Base-by-base conservation (phyloP, 306 rosid genomes). In the Pterocarpus macrocarpus region DNA sequence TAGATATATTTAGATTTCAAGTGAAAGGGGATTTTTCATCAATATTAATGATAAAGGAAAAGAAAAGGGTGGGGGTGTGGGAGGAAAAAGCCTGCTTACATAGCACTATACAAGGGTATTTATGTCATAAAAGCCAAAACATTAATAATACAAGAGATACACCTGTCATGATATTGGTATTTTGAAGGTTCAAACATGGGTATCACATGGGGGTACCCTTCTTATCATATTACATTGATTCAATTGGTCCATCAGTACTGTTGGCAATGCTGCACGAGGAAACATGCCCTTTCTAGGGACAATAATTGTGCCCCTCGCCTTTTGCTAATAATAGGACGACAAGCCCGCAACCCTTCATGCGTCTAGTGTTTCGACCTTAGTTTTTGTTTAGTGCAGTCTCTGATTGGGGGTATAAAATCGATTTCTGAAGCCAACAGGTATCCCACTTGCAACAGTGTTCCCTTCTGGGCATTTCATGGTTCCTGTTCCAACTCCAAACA, bases 181-280 rank as follows among this genome's bases (percentile, higher is more conserved):
- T 62, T 75, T 57, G n/a, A 30, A 59, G 57, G 64, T 58, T 72
- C 34, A 82, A 69, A 62, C 73, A 74, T 82, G 71, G 86, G 73
- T 36, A 55, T 78, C 89, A 83, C 87, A 80, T 83, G 89, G 86
- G 80, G 83, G 57, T 22, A 38, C 39, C 78, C 71, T 78, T 55
- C 36, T 35, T 44, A 53, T 69, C 79, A 78, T 79, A 74, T 56
- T 78, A 22, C 1, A 38, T 72, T 62, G 78, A 84, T 84, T 64
- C 81, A 77, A 84, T 81, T 81, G 90, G 86, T 47, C 75, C 47
- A 69, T 39, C n/a, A 82, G 49, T 57, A 47, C 58, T 78, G 79
- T 82, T 75, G 13, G 76, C 41, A 69, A 73, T 86, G 79, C 58
- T 82, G 85, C 82, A 75, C 67, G 72, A 65, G 74, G 83, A 86